phyloP scores from a whole-genome alignment of 1,139 yeast genomes.

The Debaryomyces coudertii region DNA sequence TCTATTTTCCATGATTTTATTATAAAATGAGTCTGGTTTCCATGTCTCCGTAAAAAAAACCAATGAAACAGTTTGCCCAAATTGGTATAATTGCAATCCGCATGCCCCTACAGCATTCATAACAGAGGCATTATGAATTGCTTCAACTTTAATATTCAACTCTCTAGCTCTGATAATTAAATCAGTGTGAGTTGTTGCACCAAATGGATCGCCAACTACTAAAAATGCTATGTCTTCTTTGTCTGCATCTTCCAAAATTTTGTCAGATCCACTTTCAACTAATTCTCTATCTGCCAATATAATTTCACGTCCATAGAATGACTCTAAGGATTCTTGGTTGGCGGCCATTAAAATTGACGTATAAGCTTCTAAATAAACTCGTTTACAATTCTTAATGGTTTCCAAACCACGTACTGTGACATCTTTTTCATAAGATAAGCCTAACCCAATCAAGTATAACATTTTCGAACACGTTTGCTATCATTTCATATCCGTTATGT shows the following conservation, averaged over 20 bases:
- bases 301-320: constrained; percentile 82
- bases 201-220: constrained; percentile 97
- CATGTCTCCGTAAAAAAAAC: constrained; percentile 94
- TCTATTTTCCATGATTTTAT: constrained; percentile 86
- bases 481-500: neutral
- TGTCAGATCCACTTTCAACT: constrained; percentile 88
- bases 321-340: constrained; percentile 64
- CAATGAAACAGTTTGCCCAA: constrained; percentile 94
- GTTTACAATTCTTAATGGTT: constrained; percentile 75
- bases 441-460: constrained; percentile 91
- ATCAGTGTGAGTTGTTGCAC: constrained; percentile 98
- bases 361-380: constrained; percentile 93
- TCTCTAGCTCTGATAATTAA: constrained; percentile 89
- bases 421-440: constrained; percentile 85
- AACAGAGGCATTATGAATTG: constrained; percentile 93
- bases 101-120: constrained; percentile 99
- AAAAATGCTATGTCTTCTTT: constrained; percentile 85
- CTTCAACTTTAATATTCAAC: constrained; percentile 72
- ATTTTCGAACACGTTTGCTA: constrained; percentile 35
- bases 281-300: constrained; percentile 91
- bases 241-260: constrained; percentile 75
- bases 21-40: constrained; percentile 96
- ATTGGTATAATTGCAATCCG: constrained; percentile 91
- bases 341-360: constrained; percentile 97
- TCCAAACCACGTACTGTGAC: constrained; percentile 94